These are phyloP conservation scores for Malassezia caprae DNA, from an alignment of 1,284 basidiomycete species.

Conservation along the genomic window DNA sequence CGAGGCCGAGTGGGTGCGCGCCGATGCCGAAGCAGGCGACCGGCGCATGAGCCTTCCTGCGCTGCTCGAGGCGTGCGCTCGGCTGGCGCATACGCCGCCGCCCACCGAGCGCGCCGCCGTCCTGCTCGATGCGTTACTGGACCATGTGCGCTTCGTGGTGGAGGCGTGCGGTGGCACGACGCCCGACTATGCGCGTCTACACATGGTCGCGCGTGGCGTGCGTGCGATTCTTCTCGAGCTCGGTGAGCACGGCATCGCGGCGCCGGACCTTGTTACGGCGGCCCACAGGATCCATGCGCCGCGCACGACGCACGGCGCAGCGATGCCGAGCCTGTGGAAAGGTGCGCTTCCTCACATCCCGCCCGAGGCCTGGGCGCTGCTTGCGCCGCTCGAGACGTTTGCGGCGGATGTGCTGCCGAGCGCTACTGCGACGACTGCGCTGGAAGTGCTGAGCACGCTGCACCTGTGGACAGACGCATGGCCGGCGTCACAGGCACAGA, in stretches of 20 bases:
- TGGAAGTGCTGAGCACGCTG: constrained; percentile 12
- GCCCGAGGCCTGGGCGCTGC: background rate
- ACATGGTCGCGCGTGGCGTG: constrained; percentile 49
- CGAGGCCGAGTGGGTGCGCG: background rate
- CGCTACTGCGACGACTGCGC: background rate
- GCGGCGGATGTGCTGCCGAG: background rate
- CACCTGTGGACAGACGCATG: constrained; percentile 1
- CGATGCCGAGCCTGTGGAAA: constrained; percentile 5
- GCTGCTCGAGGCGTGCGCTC: background rate
- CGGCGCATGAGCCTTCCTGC: background rate
- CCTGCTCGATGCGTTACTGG: background rate
- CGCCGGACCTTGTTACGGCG: background rate
- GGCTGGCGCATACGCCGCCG: background rate
- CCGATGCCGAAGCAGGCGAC: background rate
- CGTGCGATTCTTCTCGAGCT: constrained; percentile 1
- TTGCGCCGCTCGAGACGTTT: background rate
- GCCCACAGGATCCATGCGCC: constrained; percentile 1
- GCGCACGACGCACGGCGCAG: constrained; percentile 1
- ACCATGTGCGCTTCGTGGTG: background rate
- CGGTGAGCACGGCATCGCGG: background rate
- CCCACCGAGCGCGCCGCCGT: background rate
- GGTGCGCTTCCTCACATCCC: background rate
- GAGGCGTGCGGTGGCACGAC: background rate
- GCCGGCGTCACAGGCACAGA: background rate
- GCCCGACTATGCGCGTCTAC: constrained; percentile 50